These are phyloP conservation scores for Zopfia rhizophila DNA, from an alignment of 2,329 filamentous ascomycete species.

Conservation along the genomic window DNA sequence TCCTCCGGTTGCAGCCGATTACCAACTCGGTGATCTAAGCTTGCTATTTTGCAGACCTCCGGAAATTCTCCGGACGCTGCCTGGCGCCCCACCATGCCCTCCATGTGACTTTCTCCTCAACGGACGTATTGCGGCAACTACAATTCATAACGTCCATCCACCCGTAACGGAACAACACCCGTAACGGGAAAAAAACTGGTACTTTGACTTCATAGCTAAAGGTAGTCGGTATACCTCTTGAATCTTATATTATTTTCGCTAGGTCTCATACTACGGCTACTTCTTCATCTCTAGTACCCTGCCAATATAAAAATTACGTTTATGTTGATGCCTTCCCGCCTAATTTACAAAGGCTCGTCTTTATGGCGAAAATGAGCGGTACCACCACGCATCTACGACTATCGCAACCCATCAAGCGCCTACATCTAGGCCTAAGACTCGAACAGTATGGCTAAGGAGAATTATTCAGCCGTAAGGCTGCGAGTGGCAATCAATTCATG, in stretches of 20 bases:
- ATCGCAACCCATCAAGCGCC: conserved; percentile 5
- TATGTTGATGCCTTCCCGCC: conserved; percentile 10
- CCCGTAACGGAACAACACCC: no score
- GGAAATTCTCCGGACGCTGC: no score
- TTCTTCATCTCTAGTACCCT: conserved; percentile 8
- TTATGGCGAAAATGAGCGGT: conserved; percentile 9
- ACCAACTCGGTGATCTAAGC: no score
- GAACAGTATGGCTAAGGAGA: conserved; percentile 10
- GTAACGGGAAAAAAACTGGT: conserved; percentile 4
- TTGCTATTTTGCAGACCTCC: no score
- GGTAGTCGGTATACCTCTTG: conserved; percentile 4
- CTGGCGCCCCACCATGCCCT: no score
- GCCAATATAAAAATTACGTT: conserved; percentile 12
- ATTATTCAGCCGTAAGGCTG: conserved; percentile 15
- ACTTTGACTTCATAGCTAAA: conserved; percentile 5
- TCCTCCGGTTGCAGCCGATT: no score
- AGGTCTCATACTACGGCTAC: conserved; percentile 10
- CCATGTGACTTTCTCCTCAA: no score
- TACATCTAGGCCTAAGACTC: conserved; percentile 16
- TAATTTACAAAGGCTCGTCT: conserved; percentile 13
- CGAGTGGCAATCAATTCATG: conserved; percentile 12
- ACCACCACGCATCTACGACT: conserved; percentile 12
- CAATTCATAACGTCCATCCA: no score
- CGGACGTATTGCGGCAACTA: no score
- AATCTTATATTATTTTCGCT: conserved; percentile 10